These are phyloP conservation scores for Grifola frondosa DNA, from an alignment of 1,284 basidiomycete species.

Conservation along the genomic window DNA sequence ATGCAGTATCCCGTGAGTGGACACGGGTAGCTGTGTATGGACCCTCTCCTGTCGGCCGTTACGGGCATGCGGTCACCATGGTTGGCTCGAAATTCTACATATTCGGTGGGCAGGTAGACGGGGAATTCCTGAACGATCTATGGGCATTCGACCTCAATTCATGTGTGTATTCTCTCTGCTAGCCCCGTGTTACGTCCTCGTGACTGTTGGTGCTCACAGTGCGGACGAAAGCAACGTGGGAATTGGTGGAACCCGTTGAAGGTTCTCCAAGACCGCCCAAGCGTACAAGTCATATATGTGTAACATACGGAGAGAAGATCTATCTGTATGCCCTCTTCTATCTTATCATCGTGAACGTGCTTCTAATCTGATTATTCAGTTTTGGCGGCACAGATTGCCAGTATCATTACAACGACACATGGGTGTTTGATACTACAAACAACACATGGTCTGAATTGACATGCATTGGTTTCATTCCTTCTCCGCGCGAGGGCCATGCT, in stretches of 20 bases:
- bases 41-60: constrained; percentile 81
- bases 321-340: constrained; percentile 61
- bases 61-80: constrained; percentile 96
- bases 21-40: constrained; percentile 81
- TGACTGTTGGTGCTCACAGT: no score
- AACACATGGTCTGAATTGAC: constrained; percentile 89
- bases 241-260: constrained; percentile 65
- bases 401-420: constrained; percentile 99
- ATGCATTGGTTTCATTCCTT: constrained; percentile 97
- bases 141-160: constrained; percentile 97
- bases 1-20: constrained; percentile 87
- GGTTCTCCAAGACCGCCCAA: constrained; percentile 72
- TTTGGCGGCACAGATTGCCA: constrained; percentile 98
- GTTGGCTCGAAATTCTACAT: constrained; percentile 90
- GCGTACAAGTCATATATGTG: constrained; percentile 91
- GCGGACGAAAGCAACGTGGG: constrained; percentile 75
- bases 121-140: constrained; percentile 92
- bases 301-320: constrained; percentile 85
- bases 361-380: constrained; percentile 39
- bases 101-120: constrained; percentile 97
- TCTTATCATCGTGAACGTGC: background rate
- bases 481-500: constrained; percentile 95
- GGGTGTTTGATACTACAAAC: constrained; percentile 88
- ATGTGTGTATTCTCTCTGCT: constrained; percentile 49
- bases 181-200: constrained; percentile 3